These are phyloP conservation scores for Termitomyces sp. DNA, from an alignment of 768 basidiomycete genomes.

Conservation along the genomic window DNA sequence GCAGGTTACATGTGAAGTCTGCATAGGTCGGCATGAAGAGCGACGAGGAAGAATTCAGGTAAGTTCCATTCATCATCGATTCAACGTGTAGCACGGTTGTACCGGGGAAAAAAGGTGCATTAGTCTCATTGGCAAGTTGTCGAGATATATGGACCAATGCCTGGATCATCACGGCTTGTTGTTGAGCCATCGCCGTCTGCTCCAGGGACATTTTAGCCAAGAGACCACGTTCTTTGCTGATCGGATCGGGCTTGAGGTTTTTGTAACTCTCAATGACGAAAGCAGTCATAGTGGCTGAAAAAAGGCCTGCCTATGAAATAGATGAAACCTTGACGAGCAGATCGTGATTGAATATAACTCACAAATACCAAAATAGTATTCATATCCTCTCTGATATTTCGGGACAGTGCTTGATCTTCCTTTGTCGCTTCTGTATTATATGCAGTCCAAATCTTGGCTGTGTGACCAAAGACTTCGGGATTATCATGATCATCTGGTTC, in stretches of 20 bases:
- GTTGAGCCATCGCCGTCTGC: neutral
- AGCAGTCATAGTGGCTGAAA: slow-evolving; percentile 21
- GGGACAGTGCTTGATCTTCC: slow-evolving; percentile 11
- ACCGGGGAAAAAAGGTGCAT: neutral
- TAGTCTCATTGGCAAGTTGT: neutral
- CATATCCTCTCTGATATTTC: slow-evolving; percentile 15
- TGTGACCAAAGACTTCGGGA: slow-evolving; percentile 4
- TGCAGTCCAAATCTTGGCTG: slow-evolving; percentile 13
- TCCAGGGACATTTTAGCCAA: neutral
- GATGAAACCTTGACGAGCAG: neutral
- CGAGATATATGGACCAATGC: neutral
- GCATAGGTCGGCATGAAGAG: slow-evolving; percentile 11
- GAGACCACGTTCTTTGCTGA: neutral
- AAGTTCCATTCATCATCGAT: neutral
- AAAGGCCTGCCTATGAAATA: slow-evolving; percentile 18
- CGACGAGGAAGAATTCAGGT: neutral
- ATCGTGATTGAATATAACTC: neutral
- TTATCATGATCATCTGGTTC: neutral
- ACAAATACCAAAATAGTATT: slow-evolving; percentile 17
- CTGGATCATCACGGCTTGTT: neutral
- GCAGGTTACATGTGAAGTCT: slow-evolving; percentile 18
- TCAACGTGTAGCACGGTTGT: neutral
- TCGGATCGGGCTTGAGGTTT: slow-evolving; percentile 13
- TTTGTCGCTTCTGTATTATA: slow-evolving; percentile 14
- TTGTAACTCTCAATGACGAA: slow-evolving; percentile 23